Percentiles rank a stretch among this genome's conserved stretches.
Conservation (phyloP, 306 rosid genomes). For the Dalbergia cultrata region DNA sequence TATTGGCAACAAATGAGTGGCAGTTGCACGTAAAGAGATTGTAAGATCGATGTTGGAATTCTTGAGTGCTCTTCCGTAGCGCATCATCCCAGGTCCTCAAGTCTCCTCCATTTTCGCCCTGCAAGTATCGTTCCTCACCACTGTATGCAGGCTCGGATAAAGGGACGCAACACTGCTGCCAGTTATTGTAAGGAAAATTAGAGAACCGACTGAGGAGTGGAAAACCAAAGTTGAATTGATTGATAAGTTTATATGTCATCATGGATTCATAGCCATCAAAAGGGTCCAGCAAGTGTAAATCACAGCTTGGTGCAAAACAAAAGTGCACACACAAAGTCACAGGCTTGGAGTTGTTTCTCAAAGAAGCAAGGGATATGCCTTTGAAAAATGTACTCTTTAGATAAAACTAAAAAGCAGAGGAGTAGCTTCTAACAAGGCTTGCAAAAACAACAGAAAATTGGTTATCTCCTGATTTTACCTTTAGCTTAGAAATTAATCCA, state of each 20-base stretch:
- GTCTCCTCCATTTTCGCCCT: constrained; percentile 60
- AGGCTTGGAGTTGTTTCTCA: constrained; percentile 20
- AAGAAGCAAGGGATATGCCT: constrained; percentile 23
- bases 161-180: constrained; percentile 64
- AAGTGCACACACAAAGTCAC: constrained; percentile 27
- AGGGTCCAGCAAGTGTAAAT: constrained; percentile 22
- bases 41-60: constrained; percentile 87
- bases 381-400: neutral
- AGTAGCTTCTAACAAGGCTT: too few relatives aligned
- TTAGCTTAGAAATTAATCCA: neutral
- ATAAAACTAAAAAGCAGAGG: too few relatives aligned
- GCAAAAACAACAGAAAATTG: neutral
- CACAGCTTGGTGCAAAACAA: constrained; percentile 37
- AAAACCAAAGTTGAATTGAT: constrained; percentile 31
- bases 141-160: constrained; percentile 46
- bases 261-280: constrained; percentile 24
- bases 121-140: constrained; percentile 55
- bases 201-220: constrained; percentile 38
- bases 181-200: constrained; percentile 46
- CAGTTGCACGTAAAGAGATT: constrained; percentile 91
- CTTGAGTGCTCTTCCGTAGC: constrained; percentile 77
- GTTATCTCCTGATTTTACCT: neutral
- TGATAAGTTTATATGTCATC: constrained; percentile 30
- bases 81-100: constrained; percentile 86
- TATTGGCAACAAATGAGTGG: constrained; percentile 94